Evolutionary conservation across 192 early-diverging fungal genomes (phyloP).

Genomic region (Lobosporangium transversale): DNA sequence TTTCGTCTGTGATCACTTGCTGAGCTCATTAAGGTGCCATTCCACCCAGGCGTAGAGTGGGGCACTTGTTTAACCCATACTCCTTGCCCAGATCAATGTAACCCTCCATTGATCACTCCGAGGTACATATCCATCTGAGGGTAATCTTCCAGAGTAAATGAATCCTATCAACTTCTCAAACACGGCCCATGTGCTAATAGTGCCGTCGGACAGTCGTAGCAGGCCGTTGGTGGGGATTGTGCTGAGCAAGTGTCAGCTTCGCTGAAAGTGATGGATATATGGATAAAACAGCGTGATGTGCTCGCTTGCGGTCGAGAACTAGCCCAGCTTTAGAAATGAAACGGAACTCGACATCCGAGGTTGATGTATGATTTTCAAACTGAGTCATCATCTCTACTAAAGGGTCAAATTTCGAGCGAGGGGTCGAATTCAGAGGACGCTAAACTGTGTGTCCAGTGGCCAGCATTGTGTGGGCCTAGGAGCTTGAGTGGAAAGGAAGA

Average conservation of each 20-base stretch:
- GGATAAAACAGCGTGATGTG: constrained; percentile 40
- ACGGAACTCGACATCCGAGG: constrained; percentile 26
- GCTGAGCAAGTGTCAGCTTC: constrained; percentile 7
- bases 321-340: constrained; percentile 17
- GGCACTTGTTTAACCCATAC: constrained; percentile 17
- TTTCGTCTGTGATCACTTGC: constrained; percentile 24
- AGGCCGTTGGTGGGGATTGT: constrained; percentile 19
- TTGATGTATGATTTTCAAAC: constrained; percentile 13
- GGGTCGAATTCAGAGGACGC: constrained; percentile 26
- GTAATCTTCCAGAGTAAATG: constrained; percentile 34
- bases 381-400: constrained; percentile 43
- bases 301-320: constrained; percentile 8
- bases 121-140: neutral
- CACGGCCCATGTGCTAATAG: neutral
- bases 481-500: constrained; percentile 27
- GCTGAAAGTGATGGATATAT: constrained; percentile 41
- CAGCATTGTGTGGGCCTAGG: constrained; percentile 7
- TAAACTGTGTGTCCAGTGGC: constrained; percentile 20
- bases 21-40: constrained; percentile 12
- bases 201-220: neutral
- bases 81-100: constrained; percentile 10
- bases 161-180: constrained; percentile 30
- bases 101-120: constrained; percentile 22
- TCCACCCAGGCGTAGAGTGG: constrained; percentile 30
- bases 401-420: constrained; percentile 33